Base-by-base conservation (phyloP, 176 grass and related monocot species). In the Avena atlantica region DNA sequence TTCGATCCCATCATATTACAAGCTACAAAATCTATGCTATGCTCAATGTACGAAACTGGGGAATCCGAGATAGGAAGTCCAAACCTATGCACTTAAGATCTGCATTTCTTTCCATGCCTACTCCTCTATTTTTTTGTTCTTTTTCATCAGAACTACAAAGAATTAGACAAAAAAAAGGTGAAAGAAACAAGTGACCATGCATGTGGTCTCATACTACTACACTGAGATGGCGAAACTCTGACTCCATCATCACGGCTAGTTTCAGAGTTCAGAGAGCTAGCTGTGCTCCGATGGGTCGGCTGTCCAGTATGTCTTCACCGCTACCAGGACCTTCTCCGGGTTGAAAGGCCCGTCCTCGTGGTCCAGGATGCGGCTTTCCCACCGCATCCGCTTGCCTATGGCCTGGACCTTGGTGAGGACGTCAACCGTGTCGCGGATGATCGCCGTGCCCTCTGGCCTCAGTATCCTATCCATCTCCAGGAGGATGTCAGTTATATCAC, bases 391-490 rank as follows among this genome's bases (percentile, higher is more conserved):
- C 12, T 90, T 87, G 8, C 91, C 73, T 81, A 98, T 89, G 27
- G 91, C 76, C 70, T 92, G 89, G 24, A 98, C 96, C 76, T 94
- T 98, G 20, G 92, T 98, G n/a, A 98, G 90, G 31, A 98, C 90
- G 6, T 98, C 96, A 0, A 95, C 91, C 0, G 90, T 92, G 84
- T 98, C 96, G 9, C 96, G 93, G 71, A 98, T 94, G 55, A 98
- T 90, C 12, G 91, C 90, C 10, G 93, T 95, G 81, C 96, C 96
- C 84, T 98, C 96, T 0, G 96, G 96, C 84, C 96, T 89, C 76
- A 98, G 49, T 86, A 98, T 95, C 86, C 96, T 93, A 84, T 98
- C 96, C 96, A 98, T 98, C 92, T 98, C 96, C 90, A 98, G 63
- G 68, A 98, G 93, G 77, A 98, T 95, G 86, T 91, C 90, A 1